Base-by-base conservation (phyloP, 2,329 filamentous ascomycete genomes). In the Colletotrichum truncatum region DNA sequence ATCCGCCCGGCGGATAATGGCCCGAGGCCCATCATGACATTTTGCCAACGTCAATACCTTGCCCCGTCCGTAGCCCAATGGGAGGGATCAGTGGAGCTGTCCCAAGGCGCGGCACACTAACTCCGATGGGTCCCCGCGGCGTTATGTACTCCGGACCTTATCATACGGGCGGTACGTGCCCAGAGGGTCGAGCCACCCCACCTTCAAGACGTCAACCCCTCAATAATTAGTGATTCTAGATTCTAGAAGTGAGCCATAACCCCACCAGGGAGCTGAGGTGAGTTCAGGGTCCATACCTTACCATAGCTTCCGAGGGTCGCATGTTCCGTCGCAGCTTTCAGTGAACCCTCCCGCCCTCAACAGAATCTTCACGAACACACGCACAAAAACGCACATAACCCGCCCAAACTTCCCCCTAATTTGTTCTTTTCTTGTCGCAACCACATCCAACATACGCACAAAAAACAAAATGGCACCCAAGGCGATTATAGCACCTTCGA, bases 401-500 rank as follows among this genome's bases (percentile, higher is more conserved):
- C 56, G 32, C 41, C 59, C 62, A 65, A 21, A 43, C 36, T 25
- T 28, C 62, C 34, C 45, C 41, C 18, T 9, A 16, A 18, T 26
- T 25, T 18, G 10, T 18, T 58, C 23, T 11, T 48, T 32, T 43
- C 53, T 28, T 16, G 38, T 18, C 23, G 46, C 18, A 10, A 39
- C n/a, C 28, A 59, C 16, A 21, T 28, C n/a, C 30, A 28, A 28
- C 34, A 25, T 26, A 30, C 41, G n/a, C n/a, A n/a, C n/a, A n/a
- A n/a, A n/a, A n/a, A n/a, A 7, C 34, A 66, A 46, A 69, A 98
- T 98, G 95, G 85, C 93, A 62, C 96, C 95, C 23, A 89, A 91
- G 68, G 92, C 96, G 49, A 98, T 99, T 78, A 97, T 99, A 73
- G 95, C 95, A 14, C 96, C 96, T 28, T 98, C 95, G n/a, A 98